Evolutionary conservation across 352 stramenopile genomes (phyloP).

Genomic region (Pythium dissimile): DNA sequence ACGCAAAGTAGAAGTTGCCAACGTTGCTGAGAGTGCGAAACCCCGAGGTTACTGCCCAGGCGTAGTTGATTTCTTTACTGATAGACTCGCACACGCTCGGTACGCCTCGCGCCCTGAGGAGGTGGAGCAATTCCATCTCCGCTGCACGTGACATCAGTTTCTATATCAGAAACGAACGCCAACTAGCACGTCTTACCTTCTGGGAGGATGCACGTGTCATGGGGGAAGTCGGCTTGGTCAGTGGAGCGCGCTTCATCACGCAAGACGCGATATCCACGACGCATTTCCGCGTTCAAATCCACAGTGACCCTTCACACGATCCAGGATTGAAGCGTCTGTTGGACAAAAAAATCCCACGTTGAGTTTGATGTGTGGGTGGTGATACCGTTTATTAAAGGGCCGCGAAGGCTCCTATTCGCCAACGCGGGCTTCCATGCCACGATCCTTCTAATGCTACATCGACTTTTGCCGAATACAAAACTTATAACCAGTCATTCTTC

Average conservation of each 20-base stretch:
- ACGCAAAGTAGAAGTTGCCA: slow-evolving; percentile 78
- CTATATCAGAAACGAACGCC: not conserved
- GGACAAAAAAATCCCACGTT: too few relatives aligned
- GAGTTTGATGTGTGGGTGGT: not conserved
- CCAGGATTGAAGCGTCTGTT: not conserved
- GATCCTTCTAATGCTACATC: slow-evolving; percentile 26
- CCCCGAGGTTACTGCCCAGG: slow-evolving; percentile 62
- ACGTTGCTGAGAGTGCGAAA: slow-evolving; percentile 67
- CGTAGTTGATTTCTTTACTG: slow-evolving; percentile 75
- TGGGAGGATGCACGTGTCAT: not conserved
- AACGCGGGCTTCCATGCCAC: slow-evolving; percentile 21
- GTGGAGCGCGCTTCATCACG: not conserved
- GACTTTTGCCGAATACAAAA: slow-evolving; percentile 22
- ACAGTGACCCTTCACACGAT: not conserved
- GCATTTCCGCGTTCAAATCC: slow-evolving; percentile 2
- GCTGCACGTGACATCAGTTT: slow-evolving; percentile 20
- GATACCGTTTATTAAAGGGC: slow-evolving; percentile 22
- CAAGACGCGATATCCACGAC: slow-evolving; percentile 10
- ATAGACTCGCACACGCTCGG: slow-evolving; percentile 67
- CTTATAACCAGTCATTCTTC: slow-evolving; percentile 76
- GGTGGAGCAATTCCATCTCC: slow-evolving; percentile 56
- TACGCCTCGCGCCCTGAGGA: slow-evolving; percentile 64
- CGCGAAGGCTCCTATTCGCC: slow-evolving; percentile 15
- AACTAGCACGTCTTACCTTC: too few relatives aligned
- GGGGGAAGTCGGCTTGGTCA: not conserved